phyloP scores from a whole-genome alignment of 2,329 filamentous ascomycete genomes.

The Arthrinium phaeospermum region DNA sequence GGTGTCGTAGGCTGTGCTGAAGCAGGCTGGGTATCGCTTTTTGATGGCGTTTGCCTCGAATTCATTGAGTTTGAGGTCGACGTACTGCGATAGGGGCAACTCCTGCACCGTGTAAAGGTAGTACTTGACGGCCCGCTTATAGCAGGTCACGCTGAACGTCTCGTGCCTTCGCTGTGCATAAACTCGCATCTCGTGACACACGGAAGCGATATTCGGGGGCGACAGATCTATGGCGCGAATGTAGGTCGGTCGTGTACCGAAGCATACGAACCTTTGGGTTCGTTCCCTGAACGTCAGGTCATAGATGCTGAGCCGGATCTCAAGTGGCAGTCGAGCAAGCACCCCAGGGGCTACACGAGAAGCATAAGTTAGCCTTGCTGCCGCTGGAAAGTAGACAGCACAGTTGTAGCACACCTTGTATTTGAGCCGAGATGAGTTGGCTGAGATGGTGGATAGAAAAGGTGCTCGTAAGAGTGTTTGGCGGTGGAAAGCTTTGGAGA shows the following conservation, averaged over 20 bases:
- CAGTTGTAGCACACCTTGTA: background rate
- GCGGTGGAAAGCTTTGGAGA: too few species aligned
- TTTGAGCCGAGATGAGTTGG: background rate
- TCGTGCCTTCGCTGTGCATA: background rate
- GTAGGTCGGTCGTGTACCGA: background rate
- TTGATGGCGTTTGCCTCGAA: background rate
- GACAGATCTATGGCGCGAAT: background rate
- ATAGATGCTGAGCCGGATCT: background rate
- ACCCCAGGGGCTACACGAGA: background rate
- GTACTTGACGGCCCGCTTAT: background rate
- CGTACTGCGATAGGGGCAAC: too few species aligned
- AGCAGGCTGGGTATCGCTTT: background rate
- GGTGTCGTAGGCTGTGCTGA: background rate
- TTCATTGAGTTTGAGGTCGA: too few species aligned
- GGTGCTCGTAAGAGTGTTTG: too few species aligned
- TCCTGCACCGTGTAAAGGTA: too few species aligned
- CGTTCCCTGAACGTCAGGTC: background rate
- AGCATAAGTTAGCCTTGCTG: background rate
- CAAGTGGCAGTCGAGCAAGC: background rate
- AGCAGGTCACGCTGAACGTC: background rate
- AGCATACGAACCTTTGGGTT: background rate
- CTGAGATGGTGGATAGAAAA: too few species aligned
- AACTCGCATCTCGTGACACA: background rate
- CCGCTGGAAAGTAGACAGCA: background rate
- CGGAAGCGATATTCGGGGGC: background rate